Evolutionary conservation across 2,329 filamentous ascomycete species (phyloP).

Genomic region (Fusarium scirpi): DNA sequence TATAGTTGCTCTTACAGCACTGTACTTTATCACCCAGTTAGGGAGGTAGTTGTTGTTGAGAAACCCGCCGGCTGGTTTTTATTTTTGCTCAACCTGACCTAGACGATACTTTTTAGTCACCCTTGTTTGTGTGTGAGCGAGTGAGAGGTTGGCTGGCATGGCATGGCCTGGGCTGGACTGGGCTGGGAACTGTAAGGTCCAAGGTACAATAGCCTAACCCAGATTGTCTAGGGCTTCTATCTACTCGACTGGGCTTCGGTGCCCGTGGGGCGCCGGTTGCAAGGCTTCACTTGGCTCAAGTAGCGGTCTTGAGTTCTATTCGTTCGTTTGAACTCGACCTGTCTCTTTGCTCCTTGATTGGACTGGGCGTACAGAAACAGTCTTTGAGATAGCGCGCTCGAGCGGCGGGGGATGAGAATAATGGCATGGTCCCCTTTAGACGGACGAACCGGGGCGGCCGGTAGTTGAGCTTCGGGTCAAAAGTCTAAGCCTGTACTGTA

Average conservation of each 20-base stretch:
- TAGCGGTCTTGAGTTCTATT: slow-evolving; percentile 25
- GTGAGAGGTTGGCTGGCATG: background rate
- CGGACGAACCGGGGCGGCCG: slow-evolving; percentile 38
- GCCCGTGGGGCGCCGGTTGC: slow-evolving; percentile 19
- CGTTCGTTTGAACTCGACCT: background rate
- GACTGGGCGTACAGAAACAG: slow-evolving; percentile 17
- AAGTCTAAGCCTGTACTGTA: slow-evolving; percentile 2
- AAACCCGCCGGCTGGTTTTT: slow-evolving; percentile 1
- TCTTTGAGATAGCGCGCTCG: slow-evolving; percentile 27
- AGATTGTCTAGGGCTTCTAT: background rate
- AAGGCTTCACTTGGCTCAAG: slow-evolving; percentile 21
- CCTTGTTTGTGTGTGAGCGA: background rate
- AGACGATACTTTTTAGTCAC: slow-evolving; percentile 9
- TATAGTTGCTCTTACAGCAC: background rate
- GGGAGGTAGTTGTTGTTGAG: slow-evolving; percentile 14
- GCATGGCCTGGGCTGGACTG: slow-evolving; percentile 1
- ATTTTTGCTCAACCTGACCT: background rate
- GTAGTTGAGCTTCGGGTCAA: slow-evolving; percentile 33
- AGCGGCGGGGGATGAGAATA: slow-evolving; percentile 18
- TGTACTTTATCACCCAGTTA: background rate
- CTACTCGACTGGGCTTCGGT: slow-evolving; percentile 13
- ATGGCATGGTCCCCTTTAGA: background rate
- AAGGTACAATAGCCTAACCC: slow-evolving; percentile 1
- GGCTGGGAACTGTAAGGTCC: background rate
- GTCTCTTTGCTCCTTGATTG: slow-evolving; percentile 9